These are phyloP conservation scores for Lentinula lateritia DNA, from an alignment of 768 basidiomycete genomes.

Conservation along the genomic window DNA sequence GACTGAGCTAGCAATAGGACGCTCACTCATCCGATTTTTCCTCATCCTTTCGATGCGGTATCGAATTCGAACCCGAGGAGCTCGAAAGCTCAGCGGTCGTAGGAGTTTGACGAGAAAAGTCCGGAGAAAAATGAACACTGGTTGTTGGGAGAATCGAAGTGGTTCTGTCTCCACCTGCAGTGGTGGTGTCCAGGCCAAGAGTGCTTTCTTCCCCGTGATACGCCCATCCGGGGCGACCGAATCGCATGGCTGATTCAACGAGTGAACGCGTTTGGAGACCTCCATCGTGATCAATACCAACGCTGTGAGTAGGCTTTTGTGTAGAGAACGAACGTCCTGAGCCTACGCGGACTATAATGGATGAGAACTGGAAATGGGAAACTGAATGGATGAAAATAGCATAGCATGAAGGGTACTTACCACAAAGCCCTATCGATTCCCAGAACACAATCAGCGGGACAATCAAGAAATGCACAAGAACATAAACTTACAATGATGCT, in stretches of 20 bases:
- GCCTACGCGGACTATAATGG: neutral
- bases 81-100: neutral
- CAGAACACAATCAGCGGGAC: neutral
- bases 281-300: neutral
- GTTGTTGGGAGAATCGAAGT: neutral
- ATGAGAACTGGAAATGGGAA: neutral
- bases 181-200: neutral
- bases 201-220: neutral
- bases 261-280: neutral
- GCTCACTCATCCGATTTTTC: neutral
- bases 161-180: neutral
- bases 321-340: neutral
- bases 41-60: neutral
- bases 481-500: neutral
- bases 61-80: neutral
- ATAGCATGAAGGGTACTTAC: neutral
- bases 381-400: too few relatives aligned
- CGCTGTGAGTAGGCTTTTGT: neutral
- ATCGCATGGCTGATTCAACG: neutral
- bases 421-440: neutral
- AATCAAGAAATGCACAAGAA: neutral
- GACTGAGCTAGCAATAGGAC: neutral
- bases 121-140: neutral
- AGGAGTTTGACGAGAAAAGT: neutral
- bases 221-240: neutral